These are phyloP conservation scores for Ascochyta rabiei DNA, from an alignment of 2,329 filamentous ascomycete species.

Conservation along the genomic window DNA sequence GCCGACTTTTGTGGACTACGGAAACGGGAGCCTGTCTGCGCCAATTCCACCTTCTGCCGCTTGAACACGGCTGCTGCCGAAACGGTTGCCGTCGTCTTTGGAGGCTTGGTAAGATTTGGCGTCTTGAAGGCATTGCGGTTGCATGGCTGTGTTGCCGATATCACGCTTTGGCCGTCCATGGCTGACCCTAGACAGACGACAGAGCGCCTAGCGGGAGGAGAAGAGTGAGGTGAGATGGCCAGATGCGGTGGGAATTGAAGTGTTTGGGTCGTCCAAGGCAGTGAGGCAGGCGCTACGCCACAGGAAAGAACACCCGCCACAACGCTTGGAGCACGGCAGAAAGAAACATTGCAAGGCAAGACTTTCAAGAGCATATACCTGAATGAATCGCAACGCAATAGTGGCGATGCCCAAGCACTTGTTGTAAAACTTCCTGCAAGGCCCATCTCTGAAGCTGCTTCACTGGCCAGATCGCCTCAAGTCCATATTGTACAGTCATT, in stretches of 20 bases:
- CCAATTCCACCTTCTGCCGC: constrained; percentile 1
- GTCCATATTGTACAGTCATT: constrained; percentile 9
- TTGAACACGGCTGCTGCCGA: constrained; percentile 37
- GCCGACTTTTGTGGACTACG: constrained; percentile 15
- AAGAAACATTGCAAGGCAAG: not conserved
- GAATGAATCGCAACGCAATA: not conserved
- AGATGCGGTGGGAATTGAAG: not conserved
- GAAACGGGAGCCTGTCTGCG: constrained; percentile 10
- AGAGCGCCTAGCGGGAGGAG: not conserved
- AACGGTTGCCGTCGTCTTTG: constrained; percentile 16
- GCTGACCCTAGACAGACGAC: not conserved
- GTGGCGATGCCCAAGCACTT: not conserved
- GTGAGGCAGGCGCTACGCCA: not conserved
- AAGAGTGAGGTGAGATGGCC: not conserved
- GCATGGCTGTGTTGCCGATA: not conserved
- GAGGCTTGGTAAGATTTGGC: not conserved
- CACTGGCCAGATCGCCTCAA: not conserved
- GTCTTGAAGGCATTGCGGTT: not conserved
- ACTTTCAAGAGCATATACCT: not conserved
- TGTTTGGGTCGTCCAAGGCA: not conserved
- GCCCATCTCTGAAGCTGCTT: not conserved
- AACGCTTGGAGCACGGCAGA: not conserved
- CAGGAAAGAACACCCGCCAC: not conserved
- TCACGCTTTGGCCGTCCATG: not conserved
- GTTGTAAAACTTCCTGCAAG: not conserved